Conservation (phyloP, 2,329 filamentous ascomycete species). For the Pseudogymnoascus sp. region DNA sequence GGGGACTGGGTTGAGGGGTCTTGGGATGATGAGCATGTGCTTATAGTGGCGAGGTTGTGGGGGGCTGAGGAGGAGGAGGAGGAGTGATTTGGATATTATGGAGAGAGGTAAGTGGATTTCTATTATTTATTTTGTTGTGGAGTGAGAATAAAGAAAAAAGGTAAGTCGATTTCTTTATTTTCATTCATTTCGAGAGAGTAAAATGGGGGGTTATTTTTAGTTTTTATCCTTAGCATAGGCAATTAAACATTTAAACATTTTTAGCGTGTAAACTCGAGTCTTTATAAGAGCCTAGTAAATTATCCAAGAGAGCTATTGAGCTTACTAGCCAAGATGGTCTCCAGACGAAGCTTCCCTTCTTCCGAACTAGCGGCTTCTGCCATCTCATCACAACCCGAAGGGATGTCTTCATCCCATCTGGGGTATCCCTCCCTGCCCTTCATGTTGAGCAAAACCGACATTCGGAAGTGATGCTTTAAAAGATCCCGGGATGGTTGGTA, state of each 20-base stretch:
- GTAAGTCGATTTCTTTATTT: neutral
- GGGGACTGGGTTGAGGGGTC: neutral
- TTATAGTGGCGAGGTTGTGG: neutral
- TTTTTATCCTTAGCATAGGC: too few relatives aligned
- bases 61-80: neutral
- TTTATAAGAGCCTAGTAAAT: too few relatives aligned
- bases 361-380: neutral
- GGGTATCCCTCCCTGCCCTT: neutral
- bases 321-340: neutral
- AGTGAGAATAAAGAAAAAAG: neutral
- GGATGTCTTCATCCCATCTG: neutral
- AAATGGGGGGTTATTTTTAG: too few relatives aligned
- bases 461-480: neutral
- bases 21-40: neutral
- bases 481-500: neutral
- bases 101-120: neutral
- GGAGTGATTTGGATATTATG: neutral
- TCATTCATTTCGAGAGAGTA: neutral
- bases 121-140: neutral
- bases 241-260: too few relatives aligned
- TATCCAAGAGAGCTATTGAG: neutral
- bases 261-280: too few relatives aligned
- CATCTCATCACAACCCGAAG: neutral
- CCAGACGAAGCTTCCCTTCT: neutral
- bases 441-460: neutral